Percentiles rank a stretch among this genome's conserved stretches.
Conservation (phyloP, 768 basidiomycete genomes). For the Gautieria morchelliformis region DNA sequence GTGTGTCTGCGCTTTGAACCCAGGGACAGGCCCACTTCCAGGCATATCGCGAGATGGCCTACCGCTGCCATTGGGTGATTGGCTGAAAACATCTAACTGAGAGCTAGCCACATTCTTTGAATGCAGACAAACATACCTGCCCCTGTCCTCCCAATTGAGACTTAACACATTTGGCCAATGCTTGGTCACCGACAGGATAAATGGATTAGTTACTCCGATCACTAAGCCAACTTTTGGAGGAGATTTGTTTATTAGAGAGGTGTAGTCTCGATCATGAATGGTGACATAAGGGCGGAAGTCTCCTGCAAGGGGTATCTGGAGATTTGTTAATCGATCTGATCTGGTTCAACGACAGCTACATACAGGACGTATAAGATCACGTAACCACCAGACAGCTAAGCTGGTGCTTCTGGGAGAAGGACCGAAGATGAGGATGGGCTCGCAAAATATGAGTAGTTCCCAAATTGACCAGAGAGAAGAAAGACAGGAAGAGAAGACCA, state of each 20-base stretch:
- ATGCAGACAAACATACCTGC: neutral
- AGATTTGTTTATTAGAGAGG: constrained; percentile 66
- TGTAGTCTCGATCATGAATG: constrained; percentile 86
- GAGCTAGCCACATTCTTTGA: neutral
- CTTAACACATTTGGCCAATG: constrained; percentile 85
- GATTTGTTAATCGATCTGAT: neutral
- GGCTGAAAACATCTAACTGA: neutral
- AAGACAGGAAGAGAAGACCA: constrained; percentile 31
- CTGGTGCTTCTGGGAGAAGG: constrained; percentile 73
- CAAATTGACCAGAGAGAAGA: constrained; percentile 45
- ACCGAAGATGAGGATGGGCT: constrained; percentile 81
- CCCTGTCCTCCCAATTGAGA: constrained; percentile 38
- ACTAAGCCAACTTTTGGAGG: constrained; percentile 70
- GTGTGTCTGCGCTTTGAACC: constrained; percentile 37
- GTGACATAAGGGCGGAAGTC: constrained; percentile 95
- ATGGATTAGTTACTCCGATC: constrained; percentile 83
- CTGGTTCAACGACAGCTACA: constrained; percentile 13
- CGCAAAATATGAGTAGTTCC: constrained; percentile 88
- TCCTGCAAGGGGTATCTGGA: constrained; percentile 68
- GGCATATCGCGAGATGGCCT: constrained; percentile 3
- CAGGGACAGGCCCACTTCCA: constrained; percentile 13
- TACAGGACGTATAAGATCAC: constrained; percentile 80
- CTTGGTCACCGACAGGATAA: constrained; percentile 66
- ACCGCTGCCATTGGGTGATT: neutral
- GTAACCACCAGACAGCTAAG: constrained; percentile 86